Evolutionary conservation across 2,329 filamentous ascomycete species (phyloP), one percentile per base, ranked within the genome.

Genomic region (Fusarium brevicatenulatum): DNA sequence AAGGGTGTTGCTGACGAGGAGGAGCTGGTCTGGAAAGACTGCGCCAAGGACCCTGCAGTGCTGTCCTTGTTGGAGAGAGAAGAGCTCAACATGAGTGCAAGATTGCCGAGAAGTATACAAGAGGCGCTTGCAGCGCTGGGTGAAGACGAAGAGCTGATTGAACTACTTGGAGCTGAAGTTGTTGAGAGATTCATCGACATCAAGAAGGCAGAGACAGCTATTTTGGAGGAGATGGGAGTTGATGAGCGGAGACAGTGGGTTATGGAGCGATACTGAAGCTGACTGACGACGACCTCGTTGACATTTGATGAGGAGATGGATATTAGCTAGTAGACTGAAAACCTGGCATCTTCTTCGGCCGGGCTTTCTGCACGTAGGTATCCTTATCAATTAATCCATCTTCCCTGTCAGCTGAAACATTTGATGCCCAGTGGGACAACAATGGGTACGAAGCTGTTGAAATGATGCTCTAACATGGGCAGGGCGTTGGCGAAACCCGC

Each of bases 221-320:
- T 80, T 56, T 43, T 82, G 43, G 67, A 76, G 15, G 76, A 78
- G 4, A 89, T 93, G 86, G 75, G 73, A 0, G 81, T 83, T 9
- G 79, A 82, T 6, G 81, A 87, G 66, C 84, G 86, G 56, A 84
- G 85, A 71, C 79, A 83, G 19, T 94, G 91, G 89, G 80, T 93
- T 62, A 86, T 93, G 70, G 90, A 92, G 77, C 83, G 91, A 71
- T 94, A 93, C 44, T 82, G 61, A 78, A 30, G 52, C 37, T 23
- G 40, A 44, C 37, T 28, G 40, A 40, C 18, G 16, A 42, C 61
- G 25, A 34, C 56, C 62, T 53, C 39, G 53, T 36, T 37, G 36
- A 49, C 25, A 36, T 57, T 52, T 23, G 32, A 56, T 25, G 50
- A 37, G 54, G 47, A 47, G 44, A 54, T 43, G 21, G 37, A 37